A percentile compares a stretch with the other conserved stretches of the same genome.
phyloP scores from a whole-genome alignment of 192 early-diverging fungal genomes.

The Dispira simplex region DNA sequence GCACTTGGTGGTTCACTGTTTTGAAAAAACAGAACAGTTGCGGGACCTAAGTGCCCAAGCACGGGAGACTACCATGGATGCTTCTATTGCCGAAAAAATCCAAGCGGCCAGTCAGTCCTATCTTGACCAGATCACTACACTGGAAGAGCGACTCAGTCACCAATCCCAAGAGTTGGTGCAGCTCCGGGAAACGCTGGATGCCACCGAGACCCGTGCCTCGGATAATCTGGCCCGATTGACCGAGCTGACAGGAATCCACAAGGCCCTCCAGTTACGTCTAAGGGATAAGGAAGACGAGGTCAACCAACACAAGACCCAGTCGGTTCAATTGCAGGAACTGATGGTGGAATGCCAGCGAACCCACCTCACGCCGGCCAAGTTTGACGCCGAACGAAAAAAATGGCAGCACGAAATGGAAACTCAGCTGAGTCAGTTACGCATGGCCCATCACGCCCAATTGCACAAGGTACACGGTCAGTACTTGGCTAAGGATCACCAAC shows the following conservation, averaged over 20 bases:
- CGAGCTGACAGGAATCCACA: background rate
- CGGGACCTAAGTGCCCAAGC: too few species aligned
- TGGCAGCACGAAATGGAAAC: background rate
- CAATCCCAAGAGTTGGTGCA: slow-evolving; percentile 5
- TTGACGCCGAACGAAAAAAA: background rate
- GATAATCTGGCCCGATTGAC: background rate
- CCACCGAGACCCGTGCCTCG: background rate
- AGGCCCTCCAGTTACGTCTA: background rate
- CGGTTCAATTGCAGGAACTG: background rate
- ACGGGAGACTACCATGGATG: too few species aligned
- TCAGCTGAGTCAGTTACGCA: background rate
- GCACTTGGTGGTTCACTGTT: too few species aligned
- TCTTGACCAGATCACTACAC: background rate
- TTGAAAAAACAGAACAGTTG: too few species aligned
- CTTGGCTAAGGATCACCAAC: slow-evolving; percentile 1
- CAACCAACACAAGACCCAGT: background rate
- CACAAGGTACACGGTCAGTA: slow-evolving; percentile 8
- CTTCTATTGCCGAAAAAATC: too few species aligned
- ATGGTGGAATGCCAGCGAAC: slow-evolving; percentile 10
- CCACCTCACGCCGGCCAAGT: slow-evolving; percentile 4
- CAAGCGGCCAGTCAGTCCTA: too few species aligned
- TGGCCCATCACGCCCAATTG: background rate
- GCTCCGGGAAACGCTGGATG: slow-evolving; percentile 7
- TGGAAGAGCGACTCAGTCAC: background rate
- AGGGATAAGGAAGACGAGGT: slow-evolving; percentile 9